Conservation (phyloP, 2,329 filamentous ascomycete species). For the Madurella mycetomatis region DNA sequence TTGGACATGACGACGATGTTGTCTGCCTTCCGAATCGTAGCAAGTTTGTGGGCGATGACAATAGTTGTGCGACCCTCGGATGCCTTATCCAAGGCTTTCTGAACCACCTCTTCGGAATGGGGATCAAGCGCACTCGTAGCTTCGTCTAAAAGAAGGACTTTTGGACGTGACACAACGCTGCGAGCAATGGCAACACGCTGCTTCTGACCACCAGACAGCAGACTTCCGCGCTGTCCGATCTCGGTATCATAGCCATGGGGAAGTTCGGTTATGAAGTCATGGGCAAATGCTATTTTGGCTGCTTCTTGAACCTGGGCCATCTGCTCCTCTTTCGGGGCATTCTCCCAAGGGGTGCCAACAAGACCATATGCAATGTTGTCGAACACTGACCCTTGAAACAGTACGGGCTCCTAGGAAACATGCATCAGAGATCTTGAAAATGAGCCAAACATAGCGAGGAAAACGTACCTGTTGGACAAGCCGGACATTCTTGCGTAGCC, state of each 20-base stretch:
- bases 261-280: constrained; percentile 8
- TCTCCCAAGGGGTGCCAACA: constrained; percentile 30
- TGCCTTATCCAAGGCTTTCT: constrained; percentile 52
- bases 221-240: constrained; percentile 61
- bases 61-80: constrained; percentile 59
- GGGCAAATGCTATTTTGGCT: constrained; percentile 52
- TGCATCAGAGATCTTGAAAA: no score
- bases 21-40: constrained; percentile 44
- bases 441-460: background rate
- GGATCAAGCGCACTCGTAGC: constrained; percentile 56
- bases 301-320: constrained; percentile 46
- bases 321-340: constrained; percentile 38
- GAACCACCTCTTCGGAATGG: constrained; percentile 47
- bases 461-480: constrained; percentile 30
- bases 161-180: constrained; percentile 59
- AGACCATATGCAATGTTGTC: constrained; percentile 50
- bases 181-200: constrained; percentile 64
- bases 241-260: constrained; percentile 52
- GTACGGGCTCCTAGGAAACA: constrained; percentile 32
- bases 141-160: constrained; percentile 63
- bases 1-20: constrained; percentile 39
- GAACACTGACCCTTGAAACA: constrained; percentile 41
- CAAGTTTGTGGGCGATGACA: constrained; percentile 60
- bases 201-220: constrained; percentile 63
- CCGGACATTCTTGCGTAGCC: constrained; percentile 30